Percentiles rank a stretch among this genome's conserved stretches.
Evolutionary conservation across 305 asterid genomes (phyloP).

Genomic region (Ruellia speciosa): DNA sequence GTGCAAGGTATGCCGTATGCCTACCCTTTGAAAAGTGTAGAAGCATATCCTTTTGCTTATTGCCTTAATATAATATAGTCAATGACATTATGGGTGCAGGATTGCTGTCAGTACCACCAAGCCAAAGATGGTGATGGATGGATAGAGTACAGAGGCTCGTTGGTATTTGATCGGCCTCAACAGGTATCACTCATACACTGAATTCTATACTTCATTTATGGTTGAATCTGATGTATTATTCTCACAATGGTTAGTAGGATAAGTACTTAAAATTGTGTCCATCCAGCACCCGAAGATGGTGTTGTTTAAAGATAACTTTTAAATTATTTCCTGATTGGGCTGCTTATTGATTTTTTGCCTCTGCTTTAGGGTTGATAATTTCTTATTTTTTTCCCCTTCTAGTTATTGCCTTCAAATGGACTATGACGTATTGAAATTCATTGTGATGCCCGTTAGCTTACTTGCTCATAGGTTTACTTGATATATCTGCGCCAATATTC

Average conservation of each 20-base stretch:
- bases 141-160: constrained; percentile 89
- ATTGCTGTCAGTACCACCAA: constrained; percentile 96
- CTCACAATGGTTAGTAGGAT: neutral
- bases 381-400: too few relatives aligned
- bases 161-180: constrained; percentile 68
- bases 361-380: too few relatives aligned
- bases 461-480: too few relatives aligned
- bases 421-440: too few relatives aligned
- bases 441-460: too few relatives aligned
- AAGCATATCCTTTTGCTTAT: constrained; percentile 5
- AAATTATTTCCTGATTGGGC: too few relatives aligned
- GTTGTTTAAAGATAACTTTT: too few relatives aligned
- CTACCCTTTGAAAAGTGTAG: neutral
- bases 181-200: constrained; percentile 35
- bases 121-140: constrained; percentile 99
- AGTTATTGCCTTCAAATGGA: too few relatives aligned
- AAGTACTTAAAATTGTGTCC: too few relatives aligned
- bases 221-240: neutral
- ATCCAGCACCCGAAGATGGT: too few relatives aligned
- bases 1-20: constrained; percentile 69
- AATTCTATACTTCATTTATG: neutral
- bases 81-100: constrained; percentile 35
- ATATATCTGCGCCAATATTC: too few relatives aligned
- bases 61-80: neutral
- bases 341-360: too few relatives aligned